These are phyloP conservation scores for Venustampulla echinocandica DNA, from an alignment of 495 filamentous ascomycete species.

Conservation along the genomic window DNA sequence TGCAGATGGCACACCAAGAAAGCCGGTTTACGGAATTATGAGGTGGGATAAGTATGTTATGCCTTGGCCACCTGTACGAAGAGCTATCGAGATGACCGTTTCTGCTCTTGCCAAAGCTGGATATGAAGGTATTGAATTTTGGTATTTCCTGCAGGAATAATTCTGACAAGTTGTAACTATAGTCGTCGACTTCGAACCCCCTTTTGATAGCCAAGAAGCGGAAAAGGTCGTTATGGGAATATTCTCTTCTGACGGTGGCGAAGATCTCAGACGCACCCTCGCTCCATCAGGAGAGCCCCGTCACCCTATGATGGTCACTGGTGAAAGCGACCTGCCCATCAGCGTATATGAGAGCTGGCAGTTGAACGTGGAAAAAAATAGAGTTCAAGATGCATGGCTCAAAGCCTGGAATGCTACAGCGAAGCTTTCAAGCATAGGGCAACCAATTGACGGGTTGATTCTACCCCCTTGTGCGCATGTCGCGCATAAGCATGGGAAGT, in stretches of 20 bases:
- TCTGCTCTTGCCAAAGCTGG: slow-evolving; percentile 37
- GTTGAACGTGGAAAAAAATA: slow-evolving; percentile 31
- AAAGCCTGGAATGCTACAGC: slow-evolving; percentile 54
- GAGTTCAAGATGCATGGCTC: slow-evolving; percentile 51
- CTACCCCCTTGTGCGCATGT: slow-evolving; percentile 2
- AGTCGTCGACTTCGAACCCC: not conserved
- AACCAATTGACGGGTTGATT: slow-evolving; percentile 44
- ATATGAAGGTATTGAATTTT: slow-evolving; percentile 33
- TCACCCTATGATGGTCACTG: slow-evolving; percentile 10
- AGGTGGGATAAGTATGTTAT: slow-evolving; percentile 46
- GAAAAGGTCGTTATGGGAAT: slow-evolving; percentile 9
- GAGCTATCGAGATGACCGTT: slow-evolving; percentile 38
- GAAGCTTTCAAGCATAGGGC: slow-evolving; percentile 41
- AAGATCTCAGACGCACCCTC: slow-evolving; percentile 29
- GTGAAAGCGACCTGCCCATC: not conserved
- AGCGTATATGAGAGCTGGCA: slow-evolving; percentile 5
- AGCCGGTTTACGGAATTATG: slow-evolving; percentile 43
- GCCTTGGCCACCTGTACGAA: slow-evolving; percentile 43
- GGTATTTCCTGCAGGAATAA: not conserved
- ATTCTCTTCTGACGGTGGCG: slow-evolving; percentile 41
- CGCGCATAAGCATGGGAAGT: slow-evolving; percentile 6
- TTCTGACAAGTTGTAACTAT: not conserved
- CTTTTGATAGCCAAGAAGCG: not conserved
- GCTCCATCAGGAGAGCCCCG: slow-evolving; percentile 44
- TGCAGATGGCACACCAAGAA: slow-evolving; percentile 1